These are phyloP conservation scores for Cutaneotrichosporon cutaneum DNA, from an alignment of 1,284 basidiomycete species.

Conservation along the genomic window DNA sequence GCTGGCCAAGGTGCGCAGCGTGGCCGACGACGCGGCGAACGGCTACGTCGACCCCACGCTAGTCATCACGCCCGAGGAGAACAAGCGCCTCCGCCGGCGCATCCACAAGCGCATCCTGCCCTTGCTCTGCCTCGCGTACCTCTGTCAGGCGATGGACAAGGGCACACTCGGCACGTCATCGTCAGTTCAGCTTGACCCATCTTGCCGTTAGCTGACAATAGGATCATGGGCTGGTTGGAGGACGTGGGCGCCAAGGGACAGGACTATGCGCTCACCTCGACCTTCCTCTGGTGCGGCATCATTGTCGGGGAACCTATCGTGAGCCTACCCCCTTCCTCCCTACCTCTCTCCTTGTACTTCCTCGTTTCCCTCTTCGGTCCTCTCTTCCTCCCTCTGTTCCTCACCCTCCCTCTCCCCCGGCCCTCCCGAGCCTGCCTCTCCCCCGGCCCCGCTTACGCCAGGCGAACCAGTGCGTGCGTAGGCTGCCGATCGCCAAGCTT, in stretches of 20 bases:
- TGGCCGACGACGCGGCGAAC: constrained; percentile 6
- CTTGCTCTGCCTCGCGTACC: constrained; percentile 20
- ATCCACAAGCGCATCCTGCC: constrained; percentile 25
- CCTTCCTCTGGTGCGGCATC: constrained; percentile 36
- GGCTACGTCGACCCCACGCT: constrained; percentile 26
- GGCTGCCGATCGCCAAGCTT: constrained; percentile 35
- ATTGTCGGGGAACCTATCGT: constrained; percentile 36
- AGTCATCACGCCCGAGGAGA: constrained; percentile 25
- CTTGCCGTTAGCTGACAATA: not conserved
- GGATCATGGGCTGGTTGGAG: constrained; percentile 43
- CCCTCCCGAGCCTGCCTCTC: too few relatives aligned
- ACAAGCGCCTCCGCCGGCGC: constrained; percentile 19
- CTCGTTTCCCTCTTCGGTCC: too few relatives aligned
- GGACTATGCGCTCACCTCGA: constrained; percentile 39
- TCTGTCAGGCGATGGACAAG: constrained; percentile 28
- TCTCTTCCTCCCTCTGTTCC: too few relatives aligned
- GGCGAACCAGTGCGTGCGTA: constrained; percentile 39
- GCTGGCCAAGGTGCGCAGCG: not conserved
- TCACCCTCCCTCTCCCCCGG: too few relatives aligned
- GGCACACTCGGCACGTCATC: constrained; percentile 25
- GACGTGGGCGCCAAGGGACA: constrained; percentile 38
- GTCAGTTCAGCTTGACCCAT: not conserved
- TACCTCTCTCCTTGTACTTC: too few relatives aligned
- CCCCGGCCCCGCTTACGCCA: constrained; percentile 5
- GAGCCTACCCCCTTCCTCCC: too few relatives aligned